These are phyloP conservation scores for Diaporthe helianthi DNA, from an alignment of 2,329 filamentous ascomycete genomes.

Conservation along the genomic window DNA sequence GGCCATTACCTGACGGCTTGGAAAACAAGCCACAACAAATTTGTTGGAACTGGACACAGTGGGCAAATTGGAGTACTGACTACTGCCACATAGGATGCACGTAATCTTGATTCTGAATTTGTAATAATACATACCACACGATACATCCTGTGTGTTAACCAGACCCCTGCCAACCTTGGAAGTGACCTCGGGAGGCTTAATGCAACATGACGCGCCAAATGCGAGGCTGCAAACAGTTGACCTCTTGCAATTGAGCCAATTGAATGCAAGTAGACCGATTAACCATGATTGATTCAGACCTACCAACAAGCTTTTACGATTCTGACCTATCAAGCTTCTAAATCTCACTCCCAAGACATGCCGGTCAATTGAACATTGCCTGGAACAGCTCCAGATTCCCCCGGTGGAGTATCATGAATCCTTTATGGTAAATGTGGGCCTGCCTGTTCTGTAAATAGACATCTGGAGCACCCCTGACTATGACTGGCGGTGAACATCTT, in stretches of 20 bases:
- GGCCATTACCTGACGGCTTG: neutral
- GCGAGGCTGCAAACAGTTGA: neutral
- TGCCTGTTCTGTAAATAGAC: neutral
- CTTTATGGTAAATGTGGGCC: neutral
- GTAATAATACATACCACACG: neutral
- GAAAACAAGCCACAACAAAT: constrained; percentile 4
- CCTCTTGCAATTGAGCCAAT: neutral
- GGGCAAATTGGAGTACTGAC: neutral
- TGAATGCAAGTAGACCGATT: neutral
- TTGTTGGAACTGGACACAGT: neutral
- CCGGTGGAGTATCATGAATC: neutral
- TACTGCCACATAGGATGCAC: neutral
- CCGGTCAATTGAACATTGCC: neutral
- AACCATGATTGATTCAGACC: neutral
- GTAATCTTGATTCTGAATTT: neutral
- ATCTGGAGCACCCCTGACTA: neutral
- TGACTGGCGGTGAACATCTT: neutral
- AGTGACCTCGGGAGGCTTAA: neutral
- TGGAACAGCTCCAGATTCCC: constrained; percentile 1
- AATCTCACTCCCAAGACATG: neutral
- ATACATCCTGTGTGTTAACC: neutral
- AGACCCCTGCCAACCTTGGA: neutral
- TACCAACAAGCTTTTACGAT: too few relatives aligned
- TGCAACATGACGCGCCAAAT: neutral
- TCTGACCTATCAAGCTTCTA: neutral